Conservation (phyloP, 2,329 filamentous ascomycete genomes). For the Aspergillus cejpii region DNA sequence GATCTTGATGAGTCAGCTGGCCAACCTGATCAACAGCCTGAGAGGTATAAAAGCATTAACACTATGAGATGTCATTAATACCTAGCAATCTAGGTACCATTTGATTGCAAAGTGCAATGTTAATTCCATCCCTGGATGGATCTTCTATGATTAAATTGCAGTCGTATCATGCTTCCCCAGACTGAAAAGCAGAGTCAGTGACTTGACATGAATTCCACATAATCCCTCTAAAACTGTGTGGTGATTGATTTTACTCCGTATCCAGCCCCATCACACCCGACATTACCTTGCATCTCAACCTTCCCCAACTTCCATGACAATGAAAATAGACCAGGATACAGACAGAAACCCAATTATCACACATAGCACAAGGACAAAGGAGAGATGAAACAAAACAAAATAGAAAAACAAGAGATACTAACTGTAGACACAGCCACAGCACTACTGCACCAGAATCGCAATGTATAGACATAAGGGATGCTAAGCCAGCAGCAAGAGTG, state of each 20-base stretch:
- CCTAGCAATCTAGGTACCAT: background rate
- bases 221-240: constrained; percentile 12
- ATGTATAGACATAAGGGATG: background rate
- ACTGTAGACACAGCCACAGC: background rate
- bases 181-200: background rate
- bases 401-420: constrained; percentile 7
- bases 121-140: background rate
- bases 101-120: background rate
- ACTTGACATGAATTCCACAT: constrained; percentile 1
- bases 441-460: background rate
- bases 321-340: constrained; percentile 11
- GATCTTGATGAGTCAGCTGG: background rate
- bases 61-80: background rate
- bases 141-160: background rate
- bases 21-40: background rate
- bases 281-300: constrained; percentile 7
- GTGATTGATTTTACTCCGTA: constrained; percentile 14
- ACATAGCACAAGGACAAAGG: constrained; percentile 14
- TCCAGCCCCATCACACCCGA: constrained; percentile 11
- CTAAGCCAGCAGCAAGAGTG: constrained; percentile 7
- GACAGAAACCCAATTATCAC: constrained; percentile 13
- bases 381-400: constrained; percentile 4
- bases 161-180: background rate
- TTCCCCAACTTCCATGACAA: constrained; percentile 8
- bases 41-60: background rate